Evolutionary conservation across 1,139 yeast genomes (phyloP), one percentile per base, ranked within the genome.

Genomic region (Casaregolazyma suthepensis): DNA sequence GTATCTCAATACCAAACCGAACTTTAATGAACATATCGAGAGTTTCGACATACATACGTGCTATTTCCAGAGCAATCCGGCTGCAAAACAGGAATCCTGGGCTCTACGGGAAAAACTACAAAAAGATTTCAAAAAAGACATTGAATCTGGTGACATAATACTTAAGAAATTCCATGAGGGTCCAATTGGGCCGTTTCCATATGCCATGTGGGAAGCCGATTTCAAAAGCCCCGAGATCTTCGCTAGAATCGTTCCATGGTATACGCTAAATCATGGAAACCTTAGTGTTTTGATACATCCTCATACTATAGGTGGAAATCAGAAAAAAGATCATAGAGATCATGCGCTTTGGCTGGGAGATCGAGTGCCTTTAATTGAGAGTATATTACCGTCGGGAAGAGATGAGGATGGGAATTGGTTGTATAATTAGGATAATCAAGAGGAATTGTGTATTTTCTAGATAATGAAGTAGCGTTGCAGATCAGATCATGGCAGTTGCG

Each of bases 121-220:
- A 43, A 51, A 59, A 46, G 82, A 79, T 48, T 81, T 81, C 61
- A 71, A 73, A 5, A 53, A 64, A 10, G 83, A 80, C 54, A 68
- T 81, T 20, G 73, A 66, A 15, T 61, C 63, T 1, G 81, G 80
- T 1, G 67, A 68, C 35, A 68, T 79, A 23, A 59, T 81, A 51
- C 73, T 79, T 4, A 70, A 72, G 65, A 73, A 74, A 57, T 68
- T 79, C 49, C 77, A 79, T 75, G 79, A 78, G 49, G 66, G 67
- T 51, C 78, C 82, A 20, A 67, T 81, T 48, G 86, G 86, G 0
- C 85, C 85, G 0, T 85, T 81, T 59, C 81, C 84, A 0, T 65
- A 61, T 50, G 74, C 70, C 4, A 73, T 73, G 76, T 73, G 72
- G 62, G 76, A 73, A 54, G 58, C 65, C 20, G 76, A 73, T 55